Evolutionary conservation across 495 filamentous ascomycete genomes (phyloP).

Genomic region (Recurvomyces mirabilis): DNA sequence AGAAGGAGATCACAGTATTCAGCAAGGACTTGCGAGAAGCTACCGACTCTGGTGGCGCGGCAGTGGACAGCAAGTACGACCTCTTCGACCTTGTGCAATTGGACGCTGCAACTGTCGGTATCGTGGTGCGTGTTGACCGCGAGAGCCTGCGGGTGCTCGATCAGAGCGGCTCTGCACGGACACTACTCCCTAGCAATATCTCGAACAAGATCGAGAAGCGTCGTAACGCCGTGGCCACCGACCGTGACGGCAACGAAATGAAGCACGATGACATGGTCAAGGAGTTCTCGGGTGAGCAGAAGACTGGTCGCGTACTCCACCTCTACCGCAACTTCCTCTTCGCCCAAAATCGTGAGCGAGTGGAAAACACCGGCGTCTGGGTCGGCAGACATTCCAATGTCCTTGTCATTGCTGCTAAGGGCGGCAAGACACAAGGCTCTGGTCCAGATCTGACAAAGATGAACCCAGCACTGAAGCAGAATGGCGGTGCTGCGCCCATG

Average conservation of each 20-base stretch:
- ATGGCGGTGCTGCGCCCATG: slow-evolving; percentile 44
- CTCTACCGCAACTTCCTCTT: slow-evolving; percentile 86
- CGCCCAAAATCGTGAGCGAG: slow-evolving; percentile 68
- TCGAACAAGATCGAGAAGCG: slow-evolving; percentile 72
- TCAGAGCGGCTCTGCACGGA: slow-evolving; percentile 72
- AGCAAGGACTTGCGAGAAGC: slow-evolving; percentile 93
- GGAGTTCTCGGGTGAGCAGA: slow-evolving; percentile 73
- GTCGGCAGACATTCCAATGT: slow-evolving; percentile 80
- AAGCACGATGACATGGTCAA: slow-evolving; percentile 82
- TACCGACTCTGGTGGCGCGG: slow-evolving; percentile 65
- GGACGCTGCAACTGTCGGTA: slow-evolving; percentile 81
- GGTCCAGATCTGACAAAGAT: slow-evolving; percentile 76
- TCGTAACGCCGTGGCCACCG: slow-evolving; percentile 76
- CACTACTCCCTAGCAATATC: slow-evolving; percentile 80
- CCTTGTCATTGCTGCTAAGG: slow-evolving; percentile 80
- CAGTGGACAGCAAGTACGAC: slow-evolving; percentile 71
- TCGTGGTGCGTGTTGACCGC: slow-evolving; percentile 87
- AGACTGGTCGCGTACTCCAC: slow-evolving; percentile 78
- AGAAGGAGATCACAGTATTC: slow-evolving; percentile 92
- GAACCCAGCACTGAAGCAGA: slow-evolving; percentile 74
- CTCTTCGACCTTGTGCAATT: slow-evolving; percentile 91
- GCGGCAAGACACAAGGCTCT: slow-evolving; percentile 47
- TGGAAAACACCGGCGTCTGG: slow-evolving; percentile 81
- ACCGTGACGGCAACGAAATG: slow-evolving; percentile 88
- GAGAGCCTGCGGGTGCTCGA: slow-evolving; percentile 84